Evolutionary conservation across 768 basidiomycete species (phyloP).

Genomic region (Tricholoma furcatifolium): DNA sequence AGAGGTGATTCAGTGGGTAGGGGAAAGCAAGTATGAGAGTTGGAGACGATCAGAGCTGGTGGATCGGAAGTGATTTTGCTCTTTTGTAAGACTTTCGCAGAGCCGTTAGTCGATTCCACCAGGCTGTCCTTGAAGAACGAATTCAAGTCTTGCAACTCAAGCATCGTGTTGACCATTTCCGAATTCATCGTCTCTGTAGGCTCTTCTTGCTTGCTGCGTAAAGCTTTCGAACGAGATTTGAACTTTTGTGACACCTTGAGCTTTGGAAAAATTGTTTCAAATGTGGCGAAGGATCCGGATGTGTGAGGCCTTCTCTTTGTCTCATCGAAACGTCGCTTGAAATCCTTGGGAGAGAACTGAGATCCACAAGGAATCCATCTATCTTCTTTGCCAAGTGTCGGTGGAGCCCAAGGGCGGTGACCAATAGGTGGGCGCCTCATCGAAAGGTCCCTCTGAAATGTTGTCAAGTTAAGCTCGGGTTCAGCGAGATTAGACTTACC

Average conservation of each 20-base stretch:
- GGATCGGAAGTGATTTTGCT: slow-evolving; percentile 20
- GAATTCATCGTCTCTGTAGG: slow-evolving; percentile 33
- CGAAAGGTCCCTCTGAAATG: slow-evolving; percentile 7
- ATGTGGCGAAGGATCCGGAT: not conserved
- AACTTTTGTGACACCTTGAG: slow-evolving; percentile 3
- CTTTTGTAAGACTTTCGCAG: slow-evolving; percentile 13
- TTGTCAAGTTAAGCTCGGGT: not conserved
- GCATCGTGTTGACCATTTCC: slow-evolving; percentile 39
- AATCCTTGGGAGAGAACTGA: slow-evolving; percentile 9
- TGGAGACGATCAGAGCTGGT: slow-evolving; percentile 41
- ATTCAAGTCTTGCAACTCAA: slow-evolving; percentile 36
- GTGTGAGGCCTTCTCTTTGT: slow-evolving; percentile 2
- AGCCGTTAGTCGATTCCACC: slow-evolving; percentile 18
- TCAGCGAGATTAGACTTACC: slow-evolving; percentile 5
- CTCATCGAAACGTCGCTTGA: slow-evolving; percentile 8
- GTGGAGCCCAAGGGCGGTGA: slow-evolving; percentile 13
- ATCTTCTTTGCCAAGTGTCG: not conserved
- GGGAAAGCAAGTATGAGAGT: slow-evolving; percentile 38
- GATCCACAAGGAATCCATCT: slow-evolving; percentile 17
- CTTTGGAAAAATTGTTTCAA: not conserved
- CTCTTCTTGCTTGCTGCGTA: slow-evolving; percentile 35
- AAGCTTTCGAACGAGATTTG: slow-evolving; percentile 24
- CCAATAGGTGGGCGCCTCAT: slow-evolving; percentile 11
- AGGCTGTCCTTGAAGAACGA: slow-evolving; percentile 35
- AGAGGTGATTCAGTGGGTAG: slow-evolving; percentile 32